A percentile compares a stretch with the other conserved stretches of the same genome.
Conservation (phyloP, 2,329 filamentous ascomycete genomes). For the Phaeosphaeria sp. region DNA sequence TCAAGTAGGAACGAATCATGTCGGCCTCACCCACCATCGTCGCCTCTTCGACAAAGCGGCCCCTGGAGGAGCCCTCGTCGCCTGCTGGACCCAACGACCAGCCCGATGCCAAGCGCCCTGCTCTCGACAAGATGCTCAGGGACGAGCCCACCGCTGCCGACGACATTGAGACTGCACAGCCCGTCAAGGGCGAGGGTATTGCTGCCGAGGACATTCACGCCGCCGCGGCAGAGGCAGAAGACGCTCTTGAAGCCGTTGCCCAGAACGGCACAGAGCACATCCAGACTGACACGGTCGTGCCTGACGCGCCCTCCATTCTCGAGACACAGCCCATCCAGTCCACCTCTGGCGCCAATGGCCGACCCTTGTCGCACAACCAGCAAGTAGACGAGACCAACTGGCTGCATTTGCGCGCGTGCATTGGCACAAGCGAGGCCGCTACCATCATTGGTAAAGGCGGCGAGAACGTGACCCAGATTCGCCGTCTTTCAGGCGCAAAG, state of each 20-base stretch:
- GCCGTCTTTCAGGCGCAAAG: constrained; percentile 92
- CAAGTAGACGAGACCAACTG: constrained; percentile 89
- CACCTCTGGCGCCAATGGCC: constrained; percentile 61
- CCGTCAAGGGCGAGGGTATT: constrained; percentile 43
- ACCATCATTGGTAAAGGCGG: constrained; percentile 98
- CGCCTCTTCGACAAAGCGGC: constrained; percentile 81
- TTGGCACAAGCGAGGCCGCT: constrained; percentile 95
- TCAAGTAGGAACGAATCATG: constrained; percentile 48
- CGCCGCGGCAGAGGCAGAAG: constrained; percentile 33
- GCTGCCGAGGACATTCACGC: constrained; percentile 41
- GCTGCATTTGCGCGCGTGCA: constrained; percentile 97
- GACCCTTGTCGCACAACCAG: constrained; percentile 52
- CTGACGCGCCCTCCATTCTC: constrained; percentile 61
- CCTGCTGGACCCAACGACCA: constrained; percentile 90
- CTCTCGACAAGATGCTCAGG: constrained; percentile 88
- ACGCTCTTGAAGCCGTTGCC: constrained; percentile 37
- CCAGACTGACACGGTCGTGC: constrained; percentile 73
- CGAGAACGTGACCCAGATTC: constrained; percentile 97
- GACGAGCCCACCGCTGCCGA: constrained; percentile 60
- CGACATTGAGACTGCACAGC: constrained; percentile 52
- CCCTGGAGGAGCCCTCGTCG: constrained; percentile 95
- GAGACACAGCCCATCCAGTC: constrained; percentile 67
- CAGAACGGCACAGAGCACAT: constrained; percentile 63
- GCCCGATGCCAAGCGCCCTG: constrained; percentile 95
- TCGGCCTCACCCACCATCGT: constrained; percentile 56